Evolutionary conservation across 2,329 filamentous ascomycete genomes (phyloP).

Genomic region (Neoscytalidium dimidiatum): DNA sequence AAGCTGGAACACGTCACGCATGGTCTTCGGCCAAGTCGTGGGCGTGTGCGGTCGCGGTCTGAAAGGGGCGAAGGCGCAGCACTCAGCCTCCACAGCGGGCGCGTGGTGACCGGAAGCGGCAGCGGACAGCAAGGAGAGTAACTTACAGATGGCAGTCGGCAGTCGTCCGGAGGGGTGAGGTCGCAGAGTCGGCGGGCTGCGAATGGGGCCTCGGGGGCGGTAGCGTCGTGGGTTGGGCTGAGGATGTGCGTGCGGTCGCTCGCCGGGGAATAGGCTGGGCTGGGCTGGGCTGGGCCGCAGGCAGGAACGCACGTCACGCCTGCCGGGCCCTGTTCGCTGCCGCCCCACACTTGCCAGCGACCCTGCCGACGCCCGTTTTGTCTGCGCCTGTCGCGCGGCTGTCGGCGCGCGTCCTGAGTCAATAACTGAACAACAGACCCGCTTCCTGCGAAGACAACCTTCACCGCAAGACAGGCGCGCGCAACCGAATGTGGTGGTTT

Average conservation of each 20-base stretch:
- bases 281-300: neutral
- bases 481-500: neutral
- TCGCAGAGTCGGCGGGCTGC: neutral
- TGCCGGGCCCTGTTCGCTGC: neutral
- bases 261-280: neutral
- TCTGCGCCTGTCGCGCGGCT: constrained; percentile 10
- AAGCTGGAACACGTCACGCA: neutral
- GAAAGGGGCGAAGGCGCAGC: neutral
- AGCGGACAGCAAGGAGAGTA: neutral
- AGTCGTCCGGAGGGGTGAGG: neutral
- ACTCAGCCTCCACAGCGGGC: neutral
- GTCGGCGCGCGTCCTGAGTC: neutral
- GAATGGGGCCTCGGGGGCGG: neutral
- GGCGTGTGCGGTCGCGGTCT: neutral
- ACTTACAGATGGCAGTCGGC: neutral
- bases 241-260: neutral
- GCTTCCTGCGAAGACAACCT: neutral
- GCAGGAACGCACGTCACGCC: neutral
- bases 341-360: neutral
- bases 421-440: neutral
- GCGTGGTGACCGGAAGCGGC: neutral
- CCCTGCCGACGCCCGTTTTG: too few relatives aligned
- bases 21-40: neutral
- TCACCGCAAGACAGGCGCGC: constrained; percentile 13
- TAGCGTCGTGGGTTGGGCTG: neutral